Percentiles rank a stretch among this genome's conserved stretches.
These are phyloP conservation scores for Metschnikowia amazonensis DNA, from an alignment of 805 yeast genomes.

Conservation along the genomic window DNA sequence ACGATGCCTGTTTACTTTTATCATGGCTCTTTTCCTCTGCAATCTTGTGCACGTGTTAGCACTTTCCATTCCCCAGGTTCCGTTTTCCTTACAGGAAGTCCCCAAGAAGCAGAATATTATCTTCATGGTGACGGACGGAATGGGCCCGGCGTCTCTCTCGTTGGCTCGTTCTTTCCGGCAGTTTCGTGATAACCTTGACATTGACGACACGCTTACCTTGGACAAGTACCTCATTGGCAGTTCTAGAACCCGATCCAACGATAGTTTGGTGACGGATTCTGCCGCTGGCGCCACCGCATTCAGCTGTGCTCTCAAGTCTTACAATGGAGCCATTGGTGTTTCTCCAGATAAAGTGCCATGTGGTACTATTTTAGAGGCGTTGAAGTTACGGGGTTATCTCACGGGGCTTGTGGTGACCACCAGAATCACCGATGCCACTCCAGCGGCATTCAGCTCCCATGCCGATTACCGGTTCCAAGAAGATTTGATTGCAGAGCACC, in stretches of 20 bases:
- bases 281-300: slow-evolving; percentile 98
- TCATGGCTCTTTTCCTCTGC: not conserved
- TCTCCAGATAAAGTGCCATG: slow-evolving; percentile 65
- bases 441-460: slow-evolving; percentile 85
- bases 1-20: not conserved
- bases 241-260: slow-evolving; percentile 76
- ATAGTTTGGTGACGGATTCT: slow-evolving; percentile 82
- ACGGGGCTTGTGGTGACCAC: slow-evolving; percentile 95
- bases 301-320: slow-evolving; percentile 76
- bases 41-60: slow-evolving; percentile 1
- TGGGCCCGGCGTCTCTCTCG: slow-evolving; percentile 86
- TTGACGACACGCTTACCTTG: slow-evolving; percentile 53
- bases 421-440: slow-evolving; percentile 90
- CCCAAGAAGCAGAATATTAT: slow-evolving; percentile 63
- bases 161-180: slow-evolving; percentile 76
- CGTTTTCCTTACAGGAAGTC: not conserved
- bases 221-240: slow-evolving; percentile 77
- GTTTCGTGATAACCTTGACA: slow-evolving; percentile 47
- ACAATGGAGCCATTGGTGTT: slow-evolving; percentile 92
- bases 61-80: not conserved
- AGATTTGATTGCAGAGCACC: slow-evolving; percentile 83
- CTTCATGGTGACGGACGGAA: slow-evolving; percentile 91
- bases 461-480: slow-evolving; percentile 73
- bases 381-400: slow-evolving; percentile 71
- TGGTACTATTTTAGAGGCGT: slow-evolving; percentile 85